These are phyloP conservation scores for Naganishia kalamii DNA, from an alignment of 768 basidiomycete genomes.

Conservation along the genomic window DNA sequence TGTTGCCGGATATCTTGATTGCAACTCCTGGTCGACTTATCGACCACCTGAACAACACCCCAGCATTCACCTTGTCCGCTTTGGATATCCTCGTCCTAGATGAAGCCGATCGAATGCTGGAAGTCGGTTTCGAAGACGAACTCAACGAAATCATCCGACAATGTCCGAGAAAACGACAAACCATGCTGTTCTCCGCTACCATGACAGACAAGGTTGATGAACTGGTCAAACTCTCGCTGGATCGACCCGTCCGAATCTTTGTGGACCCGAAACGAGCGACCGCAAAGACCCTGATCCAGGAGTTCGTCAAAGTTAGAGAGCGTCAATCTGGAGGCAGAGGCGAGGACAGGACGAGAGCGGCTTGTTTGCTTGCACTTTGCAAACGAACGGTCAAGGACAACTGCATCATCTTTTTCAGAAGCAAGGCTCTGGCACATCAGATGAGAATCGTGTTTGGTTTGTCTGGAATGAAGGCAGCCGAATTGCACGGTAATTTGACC, in stretches of 20 bases:
- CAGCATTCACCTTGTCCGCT: constrained; percentile 81
- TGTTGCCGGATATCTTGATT: constrained; percentile 86
- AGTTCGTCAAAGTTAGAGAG: constrained; percentile 85
- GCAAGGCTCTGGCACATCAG: constrained; percentile 95
- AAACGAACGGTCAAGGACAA: constrained; percentile 75
- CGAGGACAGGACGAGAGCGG: constrained; percentile 43
- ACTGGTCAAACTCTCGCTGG: constrained; percentile 80
- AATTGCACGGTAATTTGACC: constrained; percentile 88
- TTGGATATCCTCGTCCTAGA: constrained; percentile 91
- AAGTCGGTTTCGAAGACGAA: constrained; percentile 84
- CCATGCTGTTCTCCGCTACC: constrained; percentile 97
- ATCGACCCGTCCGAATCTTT: constrained; percentile 87
- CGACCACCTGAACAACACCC: constrained; percentile 93
- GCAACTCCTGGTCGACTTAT: constrained; percentile 97
- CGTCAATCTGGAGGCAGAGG: constrained; percentile 48
- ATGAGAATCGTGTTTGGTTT: constrained; percentile 88
- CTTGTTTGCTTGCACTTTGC: constrained; percentile 60
- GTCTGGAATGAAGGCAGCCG: constrained; percentile 67
- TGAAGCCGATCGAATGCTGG: constrained; percentile 95
- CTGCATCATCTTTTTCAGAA: constrained; percentile 88
- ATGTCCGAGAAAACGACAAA: constrained; percentile 75
- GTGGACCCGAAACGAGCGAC: constrained; percentile 88
- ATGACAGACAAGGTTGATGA: constrained; percentile 97
- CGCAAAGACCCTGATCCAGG: constrained; percentile 79
- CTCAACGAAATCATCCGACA: constrained; percentile 85